These are phyloP conservation scores for Penicillium arizonense DNA, from an alignment of 495 filamentous ascomycete genomes.

Conservation along the genomic window DNA sequence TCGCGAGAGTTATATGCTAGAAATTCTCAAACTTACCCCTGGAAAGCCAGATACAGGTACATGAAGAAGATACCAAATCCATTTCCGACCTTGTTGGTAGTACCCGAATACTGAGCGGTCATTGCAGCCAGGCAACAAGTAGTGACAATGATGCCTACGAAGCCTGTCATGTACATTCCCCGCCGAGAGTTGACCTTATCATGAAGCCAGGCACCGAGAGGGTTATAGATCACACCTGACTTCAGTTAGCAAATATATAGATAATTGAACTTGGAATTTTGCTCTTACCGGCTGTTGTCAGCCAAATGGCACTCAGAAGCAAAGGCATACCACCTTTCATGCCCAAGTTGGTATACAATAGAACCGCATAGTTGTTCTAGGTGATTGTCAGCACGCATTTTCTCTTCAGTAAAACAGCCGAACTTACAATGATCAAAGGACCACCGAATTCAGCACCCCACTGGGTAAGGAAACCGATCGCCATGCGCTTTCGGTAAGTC, in stretches of 20 bases:
- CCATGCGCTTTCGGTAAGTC: constrained; percentile 43
- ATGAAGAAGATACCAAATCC: constrained; percentile 49
- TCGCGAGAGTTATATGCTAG: background rate
- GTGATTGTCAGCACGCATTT: constrained; percentile 2
- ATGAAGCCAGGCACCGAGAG: constrained; percentile 45
- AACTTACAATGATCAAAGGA: constrained; percentile 36
- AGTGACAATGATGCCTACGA: constrained; percentile 34
- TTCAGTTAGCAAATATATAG: constrained; percentile 5
- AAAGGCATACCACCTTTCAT: constrained; percentile 43
- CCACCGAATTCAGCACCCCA: constrained; percentile 40
- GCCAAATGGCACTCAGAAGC: constrained; percentile 47
- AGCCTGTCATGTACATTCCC: constrained; percentile 44
- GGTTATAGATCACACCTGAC: constrained; percentile 42
- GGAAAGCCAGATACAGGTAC: constrained; percentile 46
- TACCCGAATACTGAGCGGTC: constrained; percentile 40
- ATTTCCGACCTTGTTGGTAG: constrained; percentile 44
- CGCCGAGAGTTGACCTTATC: constrained; percentile 46
- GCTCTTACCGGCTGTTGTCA: constrained; percentile 39
- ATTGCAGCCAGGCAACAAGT: constrained; percentile 43
- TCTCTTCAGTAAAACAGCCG: background rate
- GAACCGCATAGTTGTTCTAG: constrained; percentile 47
- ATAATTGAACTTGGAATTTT: background rate
- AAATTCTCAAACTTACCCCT: constrained; percentile 24
- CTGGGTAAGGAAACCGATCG: constrained; percentile 40
- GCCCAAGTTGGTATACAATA: constrained; percentile 49